phyloP scores from a whole-genome alignment of 2,329 filamentous ascomycete species.

The Colletotrichum australisinense region DNA sequence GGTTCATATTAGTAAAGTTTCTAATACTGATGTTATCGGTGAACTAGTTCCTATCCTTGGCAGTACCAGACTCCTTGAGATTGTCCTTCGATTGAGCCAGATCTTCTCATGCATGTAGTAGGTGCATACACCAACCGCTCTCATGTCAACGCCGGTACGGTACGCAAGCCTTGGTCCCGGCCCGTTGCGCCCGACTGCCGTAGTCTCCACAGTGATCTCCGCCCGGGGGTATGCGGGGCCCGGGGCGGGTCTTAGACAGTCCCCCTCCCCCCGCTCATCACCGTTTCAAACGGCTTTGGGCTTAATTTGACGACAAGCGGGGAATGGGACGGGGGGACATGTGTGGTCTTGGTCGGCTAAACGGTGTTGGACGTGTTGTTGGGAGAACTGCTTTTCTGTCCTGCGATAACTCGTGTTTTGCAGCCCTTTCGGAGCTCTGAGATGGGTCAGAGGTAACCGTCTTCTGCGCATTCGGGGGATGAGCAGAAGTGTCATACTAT shows the following conservation, averaged over 20 bases:
- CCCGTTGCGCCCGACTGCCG: slow-evolving; percentile 1
- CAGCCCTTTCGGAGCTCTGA: too few species aligned
- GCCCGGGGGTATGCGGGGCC: slow-evolving; percentile 1
- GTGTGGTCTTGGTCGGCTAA: neutral
- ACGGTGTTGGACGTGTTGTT: neutral
- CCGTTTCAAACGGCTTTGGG: slow-evolving; percentile 7
- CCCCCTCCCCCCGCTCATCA: neutral
- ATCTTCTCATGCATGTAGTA: neutral
- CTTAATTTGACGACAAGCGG: slow-evolving; percentile 14
- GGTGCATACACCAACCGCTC: neutral
- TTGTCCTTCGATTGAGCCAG: neutral
- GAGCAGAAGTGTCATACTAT: too few species aligned
- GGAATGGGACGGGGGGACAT: neutral
- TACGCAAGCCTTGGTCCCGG: neutral
- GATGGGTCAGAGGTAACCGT: too few species aligned
- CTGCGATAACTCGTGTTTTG: too few species aligned
- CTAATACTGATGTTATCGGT: neutral
- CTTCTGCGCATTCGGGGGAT: too few species aligned
- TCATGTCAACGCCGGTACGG: neutral
- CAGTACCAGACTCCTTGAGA: neutral
- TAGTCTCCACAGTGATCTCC: neutral
- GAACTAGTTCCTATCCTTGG: too few species aligned
- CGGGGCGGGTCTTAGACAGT: slow-evolving; percentile 2
- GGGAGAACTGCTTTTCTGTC: neutral
- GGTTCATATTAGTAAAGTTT: neutral